Evolutionary conservation across 257 asterid genomes (phyloP), one percentile per base, ranked within the genome.

Genomic region (Gentiana straminea): DNA sequence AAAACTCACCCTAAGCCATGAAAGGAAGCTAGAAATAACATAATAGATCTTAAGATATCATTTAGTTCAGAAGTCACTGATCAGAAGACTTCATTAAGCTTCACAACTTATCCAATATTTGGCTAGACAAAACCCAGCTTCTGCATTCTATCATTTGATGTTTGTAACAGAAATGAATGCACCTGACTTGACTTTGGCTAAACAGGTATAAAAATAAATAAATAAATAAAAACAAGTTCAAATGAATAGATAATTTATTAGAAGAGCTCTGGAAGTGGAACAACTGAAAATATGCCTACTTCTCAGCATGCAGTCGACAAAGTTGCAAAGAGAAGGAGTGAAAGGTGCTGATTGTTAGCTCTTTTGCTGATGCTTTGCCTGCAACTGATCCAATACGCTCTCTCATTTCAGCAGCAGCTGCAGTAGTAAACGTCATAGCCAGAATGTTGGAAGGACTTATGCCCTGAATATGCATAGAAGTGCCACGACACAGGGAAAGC

Each of bases 381-480:
- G 95, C 87, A 65, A 84, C 86, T 73, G 72, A 62, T 63, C 94
- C 96, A 59, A 91, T 83, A 69, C 96, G 83, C 73, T 84, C 96
- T 50, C 93, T 88, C 96, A 91, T 87, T 84, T 91, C 98, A 62
- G 96, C 81, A 61, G 95, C 94, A 44, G 96, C 96, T 59, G 95
- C 96, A 55, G 92, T 81, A 55, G 96, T 91, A 74, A 87, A 91
- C 59, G 98, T 87, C 98, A 87, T 87, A 37, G 98, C 98, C 73
- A 91, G 80, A 78, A 91, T 79, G 75, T 84, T 75, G 73, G 86
- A 79, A 13, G 95, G 83, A 69, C 73, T 68, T 61, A 91, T 79
- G 43, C 96, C 98, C 96, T 87, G 70, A 11, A 65, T 69, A 33
- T 63, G 54, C 34, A 63, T 43, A 43, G 33, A 56, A 33, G 50